Percentiles rank a stretch among this genome's conserved stretches.
These are phyloP conservation scores for Populus alba DNA, from an alignment of 345 rosid species.

Conservation along the genomic window DNA sequence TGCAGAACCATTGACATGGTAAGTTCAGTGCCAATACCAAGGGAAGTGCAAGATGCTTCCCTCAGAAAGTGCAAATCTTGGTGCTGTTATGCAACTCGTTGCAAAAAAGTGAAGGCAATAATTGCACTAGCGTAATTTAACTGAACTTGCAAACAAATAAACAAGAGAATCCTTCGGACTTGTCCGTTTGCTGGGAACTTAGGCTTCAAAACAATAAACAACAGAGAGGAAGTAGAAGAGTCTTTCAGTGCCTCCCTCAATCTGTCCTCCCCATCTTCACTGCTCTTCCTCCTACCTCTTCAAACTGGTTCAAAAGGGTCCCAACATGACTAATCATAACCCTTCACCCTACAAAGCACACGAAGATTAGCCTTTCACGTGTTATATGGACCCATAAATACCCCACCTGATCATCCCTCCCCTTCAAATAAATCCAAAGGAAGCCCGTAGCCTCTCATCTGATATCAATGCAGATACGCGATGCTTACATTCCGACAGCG, in stretches of 20 bases:
- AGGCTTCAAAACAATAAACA: conserved; percentile 30
- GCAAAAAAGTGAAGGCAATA: conserved; percentile 17
- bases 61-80: conserved; percentile 29
- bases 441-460: conserved; percentile 40
- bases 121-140: conserved; percentile 18
- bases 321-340: conserved; percentile 38
- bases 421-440: conserved; percentile 34
- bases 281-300: conserved; percentile 14
- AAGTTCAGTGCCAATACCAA: neutral
- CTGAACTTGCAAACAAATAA: conserved; percentile 21
- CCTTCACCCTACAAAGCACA: conserved; percentile 38
- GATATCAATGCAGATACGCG: conserved; percentile 45
- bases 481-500: conserved; percentile 43
- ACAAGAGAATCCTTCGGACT: conserved; percentile 27
- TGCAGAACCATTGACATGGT: neutral
- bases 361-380: conserved; percentile 38
- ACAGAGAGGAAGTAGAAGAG: conserved; percentile 27
- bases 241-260: conserved; percentile 27
- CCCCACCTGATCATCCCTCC: conserved; percentile 32
- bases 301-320: conserved; percentile 34
- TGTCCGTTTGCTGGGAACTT: conserved; percentile 40
- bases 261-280: conserved; percentile 34
- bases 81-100: conserved; percentile 24
- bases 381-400: conserved; percentile 35
- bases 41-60: conserved; percentile 26